Base-by-base conservation (phyloP, 164 flowering plant species). In the Warburgia ugandensis region DNA sequence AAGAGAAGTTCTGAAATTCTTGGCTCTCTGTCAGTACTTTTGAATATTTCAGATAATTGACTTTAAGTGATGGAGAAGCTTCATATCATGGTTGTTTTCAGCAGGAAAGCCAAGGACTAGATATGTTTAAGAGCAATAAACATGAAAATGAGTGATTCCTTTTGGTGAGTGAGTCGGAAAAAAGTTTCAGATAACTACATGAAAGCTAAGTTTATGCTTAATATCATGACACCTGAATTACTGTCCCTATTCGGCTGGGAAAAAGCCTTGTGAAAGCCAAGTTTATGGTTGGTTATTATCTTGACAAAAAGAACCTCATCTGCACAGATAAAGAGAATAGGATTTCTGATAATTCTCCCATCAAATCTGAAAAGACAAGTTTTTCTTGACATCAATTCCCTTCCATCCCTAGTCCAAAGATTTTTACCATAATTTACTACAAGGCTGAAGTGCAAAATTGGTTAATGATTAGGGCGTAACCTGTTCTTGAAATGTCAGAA, bases 191-290 rank as follows among this genome's bases (percentile, higher is more conserved):
- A 58, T 44, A 54, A 51, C 45, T 25, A 61, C 43, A 63, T 51
- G 72, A 66, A 66, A 68, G 62, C 50, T 56, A 52, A 32, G 66
- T 68, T 1, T 61, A 50, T 49, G 54, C 50, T n/a, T 50, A 11
- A n/a, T 23, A 53, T 53, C 35, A 25, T 48, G 64, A 45, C 54
- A 67, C 41, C 23, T 5, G 23, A 16, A 31, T 54, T 52, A 23
- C 19, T 14, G 30, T 14, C 38, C 25, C 29, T 35, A 22, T 50
- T 35, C 54, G n/a, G 22, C 19, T n/a, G 17, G 41, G 41, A 28
- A 14, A 25, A 25, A 46, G 3, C 52, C 35, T 13, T 21, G 7
- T 3, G 39, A 30, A 40, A 29, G 21, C 39, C 11, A 21, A 26
- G 38, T 56, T 22, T 25, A 30, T 38, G 46, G 30, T 30, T 32